A percentile compares a stretch with the other conserved stretches of the same genome.
Evolutionary conservation across 257 asterid species (phyloP).

Genomic region (Anisodus acutangulus): DNA sequence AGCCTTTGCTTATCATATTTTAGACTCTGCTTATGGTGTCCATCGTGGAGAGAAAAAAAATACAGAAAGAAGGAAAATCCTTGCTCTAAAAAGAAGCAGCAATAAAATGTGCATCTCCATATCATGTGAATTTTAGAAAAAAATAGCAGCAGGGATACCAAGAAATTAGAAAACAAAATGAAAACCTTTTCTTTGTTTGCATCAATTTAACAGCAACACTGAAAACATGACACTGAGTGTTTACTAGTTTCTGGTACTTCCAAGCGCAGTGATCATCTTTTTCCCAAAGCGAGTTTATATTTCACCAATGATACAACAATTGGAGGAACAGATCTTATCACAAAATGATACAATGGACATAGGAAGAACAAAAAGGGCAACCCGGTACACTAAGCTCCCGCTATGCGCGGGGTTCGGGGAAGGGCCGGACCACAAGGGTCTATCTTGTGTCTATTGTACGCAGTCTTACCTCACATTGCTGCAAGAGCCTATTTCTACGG

Average conservation of each 20-base stretch:
- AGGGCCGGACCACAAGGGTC: too few species aligned
- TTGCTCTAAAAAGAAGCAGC: background rate
- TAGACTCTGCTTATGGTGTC: background rate
- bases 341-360: slow-evolving; percentile 14
- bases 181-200: background rate
- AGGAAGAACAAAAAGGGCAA: too few species aligned
- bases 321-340: background rate
- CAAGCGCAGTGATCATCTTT: background rate
- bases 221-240: background rate
- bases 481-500: too few species aligned
- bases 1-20: background rate
- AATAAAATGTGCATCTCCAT: background rate
- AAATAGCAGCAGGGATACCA: background rate
- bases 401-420: too few species aligned
- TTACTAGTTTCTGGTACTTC: too few species aligned
- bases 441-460: too few species aligned
- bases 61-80: background rate
- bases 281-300: background rate
- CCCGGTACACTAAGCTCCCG: too few species aligned
- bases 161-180: background rate
- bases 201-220: background rate
- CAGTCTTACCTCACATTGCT: too few species aligned
- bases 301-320: slow-evolving; percentile 17
- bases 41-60: background rate
- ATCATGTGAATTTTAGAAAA: background rate